phyloP scores from a whole-genome alignment of 2,329 filamentous ascomycete genomes.

The Colletotrichum graminicola region DNA sequence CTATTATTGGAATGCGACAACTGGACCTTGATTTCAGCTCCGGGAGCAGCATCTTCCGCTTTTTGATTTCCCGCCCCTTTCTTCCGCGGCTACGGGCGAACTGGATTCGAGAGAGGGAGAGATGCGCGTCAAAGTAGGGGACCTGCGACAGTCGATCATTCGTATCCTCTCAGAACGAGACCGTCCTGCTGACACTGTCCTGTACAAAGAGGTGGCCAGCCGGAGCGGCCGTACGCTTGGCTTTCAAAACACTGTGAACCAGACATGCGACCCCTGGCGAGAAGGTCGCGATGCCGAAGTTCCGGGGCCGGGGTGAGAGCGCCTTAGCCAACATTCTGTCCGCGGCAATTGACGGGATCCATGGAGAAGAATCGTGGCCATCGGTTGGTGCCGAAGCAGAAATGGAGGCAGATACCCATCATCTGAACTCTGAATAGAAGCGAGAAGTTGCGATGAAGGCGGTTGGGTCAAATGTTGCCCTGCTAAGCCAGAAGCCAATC shows the following conservation, averaged over 20 bases:
- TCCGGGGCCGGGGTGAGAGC: not conserved
- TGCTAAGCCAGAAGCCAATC: not conserved
- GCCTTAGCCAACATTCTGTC: too few species aligned
- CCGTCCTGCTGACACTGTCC: conserved; percentile 18
- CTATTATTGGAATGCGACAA: not conserved
- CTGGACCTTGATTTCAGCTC: not conserved
- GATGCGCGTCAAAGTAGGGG: conserved; percentile 6
- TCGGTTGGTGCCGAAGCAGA: not conserved
- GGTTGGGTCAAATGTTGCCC: not conserved
- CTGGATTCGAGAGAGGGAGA: not conserved
- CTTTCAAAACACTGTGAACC: conserved; percentile 37
- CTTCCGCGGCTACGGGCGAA: not conserved
- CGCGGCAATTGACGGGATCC: not conserved
- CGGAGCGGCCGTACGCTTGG: conserved; percentile 26
- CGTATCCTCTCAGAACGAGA: conserved; percentile 12
- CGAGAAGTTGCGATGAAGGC: conserved; percentile 27
- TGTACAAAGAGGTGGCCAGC: not conserved
- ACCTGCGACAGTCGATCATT: conserved; percentile 41
- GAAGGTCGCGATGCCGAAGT: conserved; percentile 27
- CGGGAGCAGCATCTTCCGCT: conserved; percentile 8
- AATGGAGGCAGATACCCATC: conserved; percentile 11
- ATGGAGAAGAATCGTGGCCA: not conserved
- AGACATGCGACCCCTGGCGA: conserved; percentile 30
- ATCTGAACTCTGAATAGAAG: conserved; percentile 25
- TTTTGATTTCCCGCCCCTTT: not conserved